Evolutionary conservation across 2,329 filamentous ascomycete species (phyloP).

Genomic region (Xylariaceae sp.): DNA sequence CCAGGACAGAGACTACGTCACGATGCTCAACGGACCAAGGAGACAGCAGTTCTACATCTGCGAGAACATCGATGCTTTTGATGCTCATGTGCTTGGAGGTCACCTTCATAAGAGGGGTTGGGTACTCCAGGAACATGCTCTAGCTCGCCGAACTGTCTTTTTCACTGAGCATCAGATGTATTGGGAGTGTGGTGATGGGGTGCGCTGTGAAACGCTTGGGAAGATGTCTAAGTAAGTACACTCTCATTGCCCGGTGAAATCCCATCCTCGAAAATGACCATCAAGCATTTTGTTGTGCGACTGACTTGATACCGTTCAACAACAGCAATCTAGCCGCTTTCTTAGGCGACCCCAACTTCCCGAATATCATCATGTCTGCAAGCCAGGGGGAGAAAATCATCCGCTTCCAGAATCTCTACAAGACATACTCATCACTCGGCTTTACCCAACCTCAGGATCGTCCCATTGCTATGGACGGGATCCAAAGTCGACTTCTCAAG

Average conservation of each 20-base stretch:
- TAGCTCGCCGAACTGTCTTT: constrained; percentile 35
- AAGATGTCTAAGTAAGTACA: constrained; percentile 32
- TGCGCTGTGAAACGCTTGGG: constrained; percentile 34
- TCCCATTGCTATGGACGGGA: background rate
- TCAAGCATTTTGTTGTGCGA: too few species aligned
- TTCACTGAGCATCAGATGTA: constrained; percentile 36
- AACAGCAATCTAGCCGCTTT: background rate
- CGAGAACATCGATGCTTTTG: constrained; percentile 32
- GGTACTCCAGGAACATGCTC: constrained; percentile 38
- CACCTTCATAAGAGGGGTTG: constrained; percentile 34
- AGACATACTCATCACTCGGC: background rate
- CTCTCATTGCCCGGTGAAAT: too few species aligned
- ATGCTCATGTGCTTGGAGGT: constrained; percentile 27
- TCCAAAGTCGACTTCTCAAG: constrained; percentile 1
- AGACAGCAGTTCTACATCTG: constrained; percentile 31
- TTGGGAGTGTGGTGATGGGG: constrained; percentile 36
- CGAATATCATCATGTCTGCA: background rate
- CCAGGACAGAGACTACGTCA: background rate
- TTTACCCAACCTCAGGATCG: background rate
- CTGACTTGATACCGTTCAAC: too few species aligned
- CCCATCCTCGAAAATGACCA: too few species aligned
- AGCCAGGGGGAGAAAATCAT: constrained; percentile 1
- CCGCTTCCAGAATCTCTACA: constrained; percentile 1
- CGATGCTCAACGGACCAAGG: background rate
- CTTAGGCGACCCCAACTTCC: background rate